A percentile compares a stretch with the other conserved stretches of the same genome.
These are phyloP conservation scores for Pichia sp. DNA, from an alignment of 1,139 yeast genomes.

Conservation along the genomic window DNA sequence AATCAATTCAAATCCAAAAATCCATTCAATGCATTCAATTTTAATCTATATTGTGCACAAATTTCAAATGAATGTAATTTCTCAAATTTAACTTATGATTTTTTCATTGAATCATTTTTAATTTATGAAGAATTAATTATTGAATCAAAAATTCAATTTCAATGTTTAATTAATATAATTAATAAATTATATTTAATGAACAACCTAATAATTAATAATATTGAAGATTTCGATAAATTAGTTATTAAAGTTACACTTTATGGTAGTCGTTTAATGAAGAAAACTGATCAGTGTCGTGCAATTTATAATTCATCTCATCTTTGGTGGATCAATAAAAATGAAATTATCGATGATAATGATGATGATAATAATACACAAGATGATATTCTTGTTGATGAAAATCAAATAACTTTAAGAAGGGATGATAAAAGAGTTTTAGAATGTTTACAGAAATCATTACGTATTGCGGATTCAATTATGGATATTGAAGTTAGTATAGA, in stretches of 20 bases:
- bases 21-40: constrained; percentile 33
- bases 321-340: constrained; percentile 81
- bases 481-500: constrained; percentile 74
- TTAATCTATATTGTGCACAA: constrained; percentile 49
- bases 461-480: constrained; percentile 91
- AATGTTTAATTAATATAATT: constrained; percentile 39
- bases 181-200: constrained; percentile 57
- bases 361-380: constrained; percentile 16
- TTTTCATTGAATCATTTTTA: constrained; percentile 80
- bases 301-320: constrained; percentile 83
- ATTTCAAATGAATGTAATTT: constrained; percentile 68
- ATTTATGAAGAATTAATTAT: constrained; percentile 76
- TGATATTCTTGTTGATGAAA: background rate
- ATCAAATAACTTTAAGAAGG: constrained; percentile 31
- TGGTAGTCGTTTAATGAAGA: constrained; percentile 81
- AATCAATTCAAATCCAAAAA: constrained; percentile 42
- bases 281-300: constrained; percentile 91
- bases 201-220: constrained; percentile 35
- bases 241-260: constrained; percentile 81
- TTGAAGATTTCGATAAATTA: constrained; percentile 68
- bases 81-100: constrained; percentile 73
- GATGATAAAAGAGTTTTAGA: constrained; percentile 61
- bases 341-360: constrained; percentile 15
- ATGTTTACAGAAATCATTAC: constrained; percentile 64
- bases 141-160: constrained; percentile 55